phyloP scores from a whole-genome alignment of 148 eudicot genomes.

The Salicornia ramosissima region DNA sequence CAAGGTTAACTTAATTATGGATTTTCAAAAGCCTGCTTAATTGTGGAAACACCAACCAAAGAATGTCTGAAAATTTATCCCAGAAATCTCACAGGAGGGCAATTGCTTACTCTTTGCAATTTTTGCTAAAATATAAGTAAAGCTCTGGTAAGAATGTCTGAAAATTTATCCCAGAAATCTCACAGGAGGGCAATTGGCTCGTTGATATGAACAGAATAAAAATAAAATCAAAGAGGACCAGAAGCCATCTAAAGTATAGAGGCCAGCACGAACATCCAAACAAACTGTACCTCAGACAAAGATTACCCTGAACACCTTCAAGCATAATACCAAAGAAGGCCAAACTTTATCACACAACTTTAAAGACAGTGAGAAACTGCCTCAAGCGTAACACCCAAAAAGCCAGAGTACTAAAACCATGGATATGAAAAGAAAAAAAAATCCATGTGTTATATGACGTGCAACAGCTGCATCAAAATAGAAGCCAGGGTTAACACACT shows the following conservation, averaged over 20 bases:
- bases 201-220: too few relatives aligned
- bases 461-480: too few relatives aligned
- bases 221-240: too few relatives aligned
- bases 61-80: neutral
- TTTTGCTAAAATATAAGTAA: neutral
- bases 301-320: neutral
- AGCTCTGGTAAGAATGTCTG: neutral
- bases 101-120: too few relatives aligned
- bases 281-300: neutral
- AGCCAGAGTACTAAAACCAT: too few relatives aligned
- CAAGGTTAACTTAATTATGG: too few relatives aligned
- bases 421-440: too few relatives aligned
- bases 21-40: too few relatives aligned
- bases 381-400: too few relatives aligned
- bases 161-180: neutral
- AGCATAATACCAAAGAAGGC: neutral
- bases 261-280: neutral
- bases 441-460: too few relatives aligned
- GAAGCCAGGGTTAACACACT: too few relatives aligned
- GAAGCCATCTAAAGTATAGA: neutral
- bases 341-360: neutral
- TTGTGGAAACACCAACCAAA: too few relatives aligned
- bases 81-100: neutral
- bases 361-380: neutral
- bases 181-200: neutral